Base-by-base conservation (phyloP, 2,329 filamentous ascomycete genomes). In the Trichophyton simii region DNA sequence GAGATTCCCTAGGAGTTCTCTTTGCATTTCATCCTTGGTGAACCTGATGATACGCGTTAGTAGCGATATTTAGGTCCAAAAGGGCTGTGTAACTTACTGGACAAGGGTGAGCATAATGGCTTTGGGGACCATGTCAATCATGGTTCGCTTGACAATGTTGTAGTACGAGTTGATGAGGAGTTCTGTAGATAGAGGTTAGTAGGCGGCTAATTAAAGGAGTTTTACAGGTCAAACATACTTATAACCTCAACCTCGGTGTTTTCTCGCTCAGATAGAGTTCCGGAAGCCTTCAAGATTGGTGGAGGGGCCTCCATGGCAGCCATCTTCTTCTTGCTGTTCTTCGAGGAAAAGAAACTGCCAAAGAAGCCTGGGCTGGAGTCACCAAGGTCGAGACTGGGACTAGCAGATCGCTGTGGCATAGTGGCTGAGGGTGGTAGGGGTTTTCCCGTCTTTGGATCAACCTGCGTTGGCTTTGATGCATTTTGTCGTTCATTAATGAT, bases 261-360 rank as follows among this genome's bases (percentile, higher is more conserved):
- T 75, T 99, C 94, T 64, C 94, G 90, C 77, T 99, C 94, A 3
- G 89, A 95, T 44, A 99, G 80, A 28, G 87, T 95, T 48, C 94
- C 92, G 2, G 90, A 95, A 38, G 94, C 94, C 80, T 96, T 99
- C 62, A 99, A 84, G 48, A 85, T 92, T 34, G 94, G 84, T 65
- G 94, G 94, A 44, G 94, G 94, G 13, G 94, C 82, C 74, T 99
- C 94, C 94, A 99, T 99, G 57, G 92, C 91, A n/a, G 94, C 94
- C 78, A 95, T 95, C 86, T 96, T 97, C 87, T 94, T 95, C 84
- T 99, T 99, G 86, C 97, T 99, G 80, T 97, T 99, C 84, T 97
- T 99, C 72, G 89, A 91, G 9, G 94, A 90, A 72, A 96, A 99
- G 83, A 99, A 99, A 71, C 89, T 95, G 68, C 94, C 94, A 69